Conservation (phyloP, 139 green algal genomes). For the Pleodorina starrii region DNA sequence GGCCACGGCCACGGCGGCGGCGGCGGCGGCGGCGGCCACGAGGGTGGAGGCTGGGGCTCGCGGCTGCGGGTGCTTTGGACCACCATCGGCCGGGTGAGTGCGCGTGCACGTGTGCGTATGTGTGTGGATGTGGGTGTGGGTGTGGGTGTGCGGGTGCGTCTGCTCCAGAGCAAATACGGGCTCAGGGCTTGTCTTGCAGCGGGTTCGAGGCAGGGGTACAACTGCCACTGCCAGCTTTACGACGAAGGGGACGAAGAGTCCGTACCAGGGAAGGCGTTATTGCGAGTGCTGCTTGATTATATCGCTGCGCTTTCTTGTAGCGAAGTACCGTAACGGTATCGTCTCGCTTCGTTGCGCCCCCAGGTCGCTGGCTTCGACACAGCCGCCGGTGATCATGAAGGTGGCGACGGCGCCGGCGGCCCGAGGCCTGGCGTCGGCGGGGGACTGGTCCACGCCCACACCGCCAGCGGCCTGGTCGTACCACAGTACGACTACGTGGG, state of each 20-base stretch:
- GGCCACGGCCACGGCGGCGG: neutral
- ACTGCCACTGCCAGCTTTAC: too few species aligned
- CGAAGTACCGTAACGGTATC: too few species aligned
- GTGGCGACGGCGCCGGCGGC: neutral
- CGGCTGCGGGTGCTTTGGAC: conserved; percentile 29
- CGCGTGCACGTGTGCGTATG: neutral
- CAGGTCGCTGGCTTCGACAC: conserved; percentile 49
- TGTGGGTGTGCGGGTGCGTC: too few species aligned
- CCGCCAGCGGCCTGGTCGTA: neutral
- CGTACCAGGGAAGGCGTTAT: too few species aligned
- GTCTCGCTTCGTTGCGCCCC: too few species aligned
- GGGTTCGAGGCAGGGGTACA: too few species aligned
- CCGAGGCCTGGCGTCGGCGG: neutral
- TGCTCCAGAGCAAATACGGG: too few species aligned
- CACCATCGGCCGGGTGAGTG: conserved; percentile 42
- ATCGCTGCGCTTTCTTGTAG: too few species aligned
- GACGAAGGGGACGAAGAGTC: too few species aligned
- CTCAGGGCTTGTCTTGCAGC: too few species aligned
- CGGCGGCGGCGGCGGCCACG: neutral
- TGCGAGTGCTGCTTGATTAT: too few species aligned
- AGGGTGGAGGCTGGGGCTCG: conserved; percentile 15
- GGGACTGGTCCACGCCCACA: neutral
- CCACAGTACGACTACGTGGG: neutral
- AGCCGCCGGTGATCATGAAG: neutral
- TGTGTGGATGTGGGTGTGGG: neutral